phyloP scores from a whole-genome alignment of 768 basidiomycete species.

The Suillus americanus region DNA sequence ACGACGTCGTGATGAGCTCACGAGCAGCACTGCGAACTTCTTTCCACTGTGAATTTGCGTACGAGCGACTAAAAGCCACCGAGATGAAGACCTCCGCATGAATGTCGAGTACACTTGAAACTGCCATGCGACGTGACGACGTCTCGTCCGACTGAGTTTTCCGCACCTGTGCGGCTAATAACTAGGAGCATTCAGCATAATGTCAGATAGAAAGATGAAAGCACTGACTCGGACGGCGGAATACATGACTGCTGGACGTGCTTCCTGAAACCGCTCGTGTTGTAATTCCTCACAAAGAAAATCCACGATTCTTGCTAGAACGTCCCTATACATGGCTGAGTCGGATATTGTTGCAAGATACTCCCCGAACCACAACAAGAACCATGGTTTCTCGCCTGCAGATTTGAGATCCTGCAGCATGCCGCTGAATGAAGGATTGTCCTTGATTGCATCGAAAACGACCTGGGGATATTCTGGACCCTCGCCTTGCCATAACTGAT shows the following conservation, averaged over 20 bases:
- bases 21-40: conserved; percentile 41
- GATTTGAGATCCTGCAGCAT: conserved; percentile 39
- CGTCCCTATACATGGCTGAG: conserved; percentile 51
- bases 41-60: conserved; percentile 42
- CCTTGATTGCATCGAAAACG: conserved; percentile 80
- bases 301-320: conserved; percentile 70
- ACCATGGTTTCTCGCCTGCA: conserved; percentile 41
- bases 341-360: conserved; percentile 58
- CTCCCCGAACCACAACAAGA: conserved; percentile 64
- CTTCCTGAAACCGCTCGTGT: conserved; percentile 64
- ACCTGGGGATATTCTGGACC: conserved; percentile 72
- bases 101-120: conserved; percentile 45
- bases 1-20: conserved; percentile 36
- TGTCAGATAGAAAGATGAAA: conserved; percentile 3
- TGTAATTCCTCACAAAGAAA: conserved; percentile 83
- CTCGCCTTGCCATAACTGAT: conserved; percentile 68
- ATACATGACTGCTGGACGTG: conserved; percentile 60
- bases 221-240: conserved; percentile 62
- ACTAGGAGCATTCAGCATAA: conserved; percentile 22
- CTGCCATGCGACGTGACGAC: conserved; percentile 26
- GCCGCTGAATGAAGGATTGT: conserved; percentile 60
- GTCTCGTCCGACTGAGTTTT: conserved; percentile 31
- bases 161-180: conserved; percentile 33
- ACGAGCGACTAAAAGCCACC: conserved; percentile 43
- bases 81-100: conserved; percentile 48